Base-by-base conservation (phyloP, 495 filamentous ascomycete genomes). In the Paragyromitra xinjiangensis region DNA sequence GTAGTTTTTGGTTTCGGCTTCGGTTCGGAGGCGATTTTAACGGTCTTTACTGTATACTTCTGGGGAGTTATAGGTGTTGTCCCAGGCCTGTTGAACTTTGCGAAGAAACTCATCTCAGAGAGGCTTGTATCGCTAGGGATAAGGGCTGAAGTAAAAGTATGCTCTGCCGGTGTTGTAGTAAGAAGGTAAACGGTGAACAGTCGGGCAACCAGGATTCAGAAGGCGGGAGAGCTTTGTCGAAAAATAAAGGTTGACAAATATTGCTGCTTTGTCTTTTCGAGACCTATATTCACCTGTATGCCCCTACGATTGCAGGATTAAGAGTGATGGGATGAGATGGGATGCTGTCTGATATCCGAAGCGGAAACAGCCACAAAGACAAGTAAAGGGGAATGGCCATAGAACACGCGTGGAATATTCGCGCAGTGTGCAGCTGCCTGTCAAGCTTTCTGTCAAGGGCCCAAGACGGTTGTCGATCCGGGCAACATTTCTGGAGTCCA, bases 21-120 rank as follows among this genome's bases (percentile, higher is more conserved):
- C 40, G 64, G 45, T 55, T 81, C 76, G n/a, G 77, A 68, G 24
- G 64, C 24, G 6, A 73, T 61, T 55, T 78, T 73, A 70, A 81
- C 72, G 1, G 76, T 82, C 42, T 74, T 82, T n/a, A 82, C 72
- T 2, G 79, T 78, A 19, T 67, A 70, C 39, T 82, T 81, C 48
- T 82, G 76, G 16, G 63, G 65, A 6, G 79, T 71, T 58, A 82
- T 82, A 37, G 81, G 80, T 4, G 81, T 82, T 77, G 69, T 80
- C 39, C 81, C 81, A 34, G 81, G 71, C 58, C 64, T 66, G 34
- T 70, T 82, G 67, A 82, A 82, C 56, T 81, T 79, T 42, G 76
- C 70, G 59, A 82, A 82, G 64, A 82, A 82, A 73, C 80, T 82
- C 80, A 81, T 81, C 19, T 55, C 61, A 56, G 69, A 69, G 64